phyloP scores from a whole-genome alignment of 2,329 filamentous ascomycete species.

The Colletotrichum sp. region DNA sequence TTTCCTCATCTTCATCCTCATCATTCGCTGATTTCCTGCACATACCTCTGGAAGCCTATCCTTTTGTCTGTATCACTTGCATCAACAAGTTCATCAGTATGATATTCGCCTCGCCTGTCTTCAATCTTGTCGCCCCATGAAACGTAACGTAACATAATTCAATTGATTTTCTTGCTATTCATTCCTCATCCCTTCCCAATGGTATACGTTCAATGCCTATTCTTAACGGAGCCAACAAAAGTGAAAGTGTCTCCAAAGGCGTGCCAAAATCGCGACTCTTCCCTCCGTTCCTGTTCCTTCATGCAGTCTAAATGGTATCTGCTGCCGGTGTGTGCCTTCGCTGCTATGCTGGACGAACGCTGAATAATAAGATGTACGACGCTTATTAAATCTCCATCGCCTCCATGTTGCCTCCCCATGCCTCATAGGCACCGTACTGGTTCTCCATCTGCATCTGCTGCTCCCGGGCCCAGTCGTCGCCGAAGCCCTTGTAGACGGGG shows the following conservation, averaged over 20 bases:
- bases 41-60: not conserved
- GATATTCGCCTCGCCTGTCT: not conserved
- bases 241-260: not conserved
- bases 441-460: conserved; percentile 68
- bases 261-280: not conserved
- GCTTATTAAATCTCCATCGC: conserved; percentile 52
- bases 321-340: not conserved
- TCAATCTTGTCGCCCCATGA: not conserved
- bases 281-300: not conserved
- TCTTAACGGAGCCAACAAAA: conserved; percentile 6
- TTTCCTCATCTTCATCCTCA: not conserved
- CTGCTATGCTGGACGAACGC: conserved; percentile 1
- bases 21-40: not conserved
- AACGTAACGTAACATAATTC: not conserved
- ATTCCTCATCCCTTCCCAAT: conserved; percentile 9
- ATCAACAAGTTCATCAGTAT: not conserved
- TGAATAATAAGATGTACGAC: not conserved
- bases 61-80: not conserved
- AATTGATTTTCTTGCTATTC: not conserved
- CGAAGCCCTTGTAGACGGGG: conserved; percentile 65
- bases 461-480: conserved; percentile 28
- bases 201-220: conserved; percentile 7
- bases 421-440: conserved; percentile 69
- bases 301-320: conserved; percentile 12
- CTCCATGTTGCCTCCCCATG: conserved; percentile 50